Conservation (phyloP, 192 early-diverging fungal genomes). For the Chytriomyces hyalinus region DNA sequence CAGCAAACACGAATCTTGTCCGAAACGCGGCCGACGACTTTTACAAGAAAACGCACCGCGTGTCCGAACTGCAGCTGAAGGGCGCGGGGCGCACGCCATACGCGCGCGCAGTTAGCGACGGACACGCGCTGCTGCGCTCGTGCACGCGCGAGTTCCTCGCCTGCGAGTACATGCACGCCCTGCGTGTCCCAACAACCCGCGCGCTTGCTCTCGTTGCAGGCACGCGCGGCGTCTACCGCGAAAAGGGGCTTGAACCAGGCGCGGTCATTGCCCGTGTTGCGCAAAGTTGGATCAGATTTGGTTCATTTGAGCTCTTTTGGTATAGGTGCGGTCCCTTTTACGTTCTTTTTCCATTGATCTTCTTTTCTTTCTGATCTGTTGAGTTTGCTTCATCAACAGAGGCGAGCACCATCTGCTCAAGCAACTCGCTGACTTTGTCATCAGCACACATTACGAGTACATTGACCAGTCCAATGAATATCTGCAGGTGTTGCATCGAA, state of each 20-base stretch:
- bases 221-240: constrained; percentile 62
- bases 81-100: constrained; percentile 86
- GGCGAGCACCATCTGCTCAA: constrained; percentile 60
- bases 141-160: constrained; percentile 85
- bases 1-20: neutral
- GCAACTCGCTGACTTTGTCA: constrained; percentile 75
- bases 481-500: neutral
- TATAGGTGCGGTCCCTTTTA: constrained; percentile 47
- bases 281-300: constrained; percentile 85
- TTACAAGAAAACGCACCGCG: neutral
- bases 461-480: constrained; percentile 33
- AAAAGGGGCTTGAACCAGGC: constrained; percentile 67
- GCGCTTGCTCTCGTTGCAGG: constrained; percentile 74
- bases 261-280: constrained; percentile 75
- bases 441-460: constrained; percentile 60
- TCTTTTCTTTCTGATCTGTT: neutral
- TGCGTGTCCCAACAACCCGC: constrained; percentile 78
- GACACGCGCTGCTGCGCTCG: constrained; percentile 84
- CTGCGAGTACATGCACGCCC: constrained; percentile 74
- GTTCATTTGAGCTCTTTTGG: constrained; percentile 83
- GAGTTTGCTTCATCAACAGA: neutral
- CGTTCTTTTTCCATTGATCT: neutral
- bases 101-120: constrained; percentile 80
- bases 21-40: constrained; percentile 41
- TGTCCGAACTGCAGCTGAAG: constrained; percentile 79